phyloP scores from a whole-genome alignment of 2,329 filamentous ascomycete genomes.

The Botrytis pseudocinerea region DNA sequence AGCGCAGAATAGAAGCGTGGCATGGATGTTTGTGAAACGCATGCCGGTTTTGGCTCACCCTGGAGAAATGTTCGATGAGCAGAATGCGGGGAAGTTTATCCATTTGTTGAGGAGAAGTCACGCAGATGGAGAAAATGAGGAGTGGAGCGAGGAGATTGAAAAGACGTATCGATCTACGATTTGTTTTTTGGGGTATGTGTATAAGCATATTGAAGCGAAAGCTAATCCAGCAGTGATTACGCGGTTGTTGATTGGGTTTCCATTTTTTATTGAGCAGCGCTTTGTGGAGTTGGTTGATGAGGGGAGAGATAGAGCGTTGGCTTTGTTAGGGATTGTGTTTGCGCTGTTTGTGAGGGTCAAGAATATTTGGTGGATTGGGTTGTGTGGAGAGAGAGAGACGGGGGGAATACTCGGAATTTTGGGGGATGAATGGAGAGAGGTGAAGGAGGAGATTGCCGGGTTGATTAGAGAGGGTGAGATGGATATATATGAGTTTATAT shows the following conservation, averaged over 20 bases:
- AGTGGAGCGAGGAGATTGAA: conserved; percentile 28
- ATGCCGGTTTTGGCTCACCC: conserved; percentile 14
- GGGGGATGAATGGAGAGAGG: conserved; percentile 7
- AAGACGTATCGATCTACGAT: conserved; percentile 21
- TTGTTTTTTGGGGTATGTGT: conserved; percentile 23
- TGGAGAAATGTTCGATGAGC: not conserved
- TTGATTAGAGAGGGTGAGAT: not conserved
- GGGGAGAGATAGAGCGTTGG: conserved; percentile 26
- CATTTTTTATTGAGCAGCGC: conserved; percentile 17
- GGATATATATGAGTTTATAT: conserved; percentile 1
- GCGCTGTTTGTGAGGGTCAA: conserved; percentile 38
- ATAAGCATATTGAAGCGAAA: conserved; percentile 11
- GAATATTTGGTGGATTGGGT: conserved; percentile 41
- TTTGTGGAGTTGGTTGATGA: conserved; percentile 26
- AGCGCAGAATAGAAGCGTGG: conserved; percentile 2
- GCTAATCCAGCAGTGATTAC: conserved; percentile 11
- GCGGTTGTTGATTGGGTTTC: conserved; percentile 24
- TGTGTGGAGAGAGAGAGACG: conserved; percentile 12
- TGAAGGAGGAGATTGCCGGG: not conserved
- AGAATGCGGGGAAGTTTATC: not conserved
- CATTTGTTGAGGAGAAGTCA: not conserved
- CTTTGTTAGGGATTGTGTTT: conserved; percentile 38
- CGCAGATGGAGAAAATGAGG: conserved; percentile 24
- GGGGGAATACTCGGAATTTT: conserved; percentile 20
- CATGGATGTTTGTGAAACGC: conserved; percentile 17